These are phyloP conservation scores for Litchi chinensis DNA, from an alignment of 345 rosid genomes.

Conservation along the genomic window DNA sequence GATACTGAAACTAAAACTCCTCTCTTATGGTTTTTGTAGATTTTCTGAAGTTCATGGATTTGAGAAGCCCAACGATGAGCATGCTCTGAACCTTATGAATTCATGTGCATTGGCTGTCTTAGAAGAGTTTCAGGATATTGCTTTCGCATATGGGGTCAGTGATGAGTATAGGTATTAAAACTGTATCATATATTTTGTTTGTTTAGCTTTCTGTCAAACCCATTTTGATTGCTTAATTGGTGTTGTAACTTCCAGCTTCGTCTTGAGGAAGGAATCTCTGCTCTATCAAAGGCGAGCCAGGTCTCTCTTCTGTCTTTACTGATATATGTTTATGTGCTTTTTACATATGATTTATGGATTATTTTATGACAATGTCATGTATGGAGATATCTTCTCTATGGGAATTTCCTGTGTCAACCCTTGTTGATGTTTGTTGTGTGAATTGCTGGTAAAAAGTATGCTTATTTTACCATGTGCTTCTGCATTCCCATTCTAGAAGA, in stretches of 20 bases:
- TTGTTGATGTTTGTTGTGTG: slow-evolving; percentile 4
- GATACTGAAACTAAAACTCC: slow-evolving; percentile 31
- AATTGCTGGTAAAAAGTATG: neutral
- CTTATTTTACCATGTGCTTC: neutral
- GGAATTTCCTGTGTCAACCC: neutral
- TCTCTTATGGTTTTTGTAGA: slow-evolving; percentile 48
- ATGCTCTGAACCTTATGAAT: slow-evolving; percentile 91
- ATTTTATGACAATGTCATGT: neutral
- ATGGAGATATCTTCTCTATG: neutral
- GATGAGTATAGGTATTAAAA: slow-evolving; percentile 82
- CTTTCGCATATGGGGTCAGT: slow-evolving; percentile 82
- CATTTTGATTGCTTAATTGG: slow-evolving; percentile 21
- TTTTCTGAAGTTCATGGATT: slow-evolving; percentile 81
- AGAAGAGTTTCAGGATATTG: slow-evolving; percentile 68
- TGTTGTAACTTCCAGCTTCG: slow-evolving; percentile 55
- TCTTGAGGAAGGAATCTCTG: slow-evolving; percentile 64
- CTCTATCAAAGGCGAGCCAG: slow-evolving; percentile 66
- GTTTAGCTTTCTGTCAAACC: neutral
- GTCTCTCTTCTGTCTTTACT: slow-evolving; percentile 32
- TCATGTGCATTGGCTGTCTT: slow-evolving; percentile 76
- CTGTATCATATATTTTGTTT: slow-evolving; percentile 11
- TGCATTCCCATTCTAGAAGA: neutral
- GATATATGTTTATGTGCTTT: slow-evolving; percentile 2
- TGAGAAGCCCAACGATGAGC: slow-evolving; percentile 88
- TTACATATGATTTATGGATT: neutral